Evolutionary conservation across 2,329 filamentous ascomycete genomes (phyloP), one percentile per base, ranked within the genome.

Genomic region (Cercospora janseana): DNA sequence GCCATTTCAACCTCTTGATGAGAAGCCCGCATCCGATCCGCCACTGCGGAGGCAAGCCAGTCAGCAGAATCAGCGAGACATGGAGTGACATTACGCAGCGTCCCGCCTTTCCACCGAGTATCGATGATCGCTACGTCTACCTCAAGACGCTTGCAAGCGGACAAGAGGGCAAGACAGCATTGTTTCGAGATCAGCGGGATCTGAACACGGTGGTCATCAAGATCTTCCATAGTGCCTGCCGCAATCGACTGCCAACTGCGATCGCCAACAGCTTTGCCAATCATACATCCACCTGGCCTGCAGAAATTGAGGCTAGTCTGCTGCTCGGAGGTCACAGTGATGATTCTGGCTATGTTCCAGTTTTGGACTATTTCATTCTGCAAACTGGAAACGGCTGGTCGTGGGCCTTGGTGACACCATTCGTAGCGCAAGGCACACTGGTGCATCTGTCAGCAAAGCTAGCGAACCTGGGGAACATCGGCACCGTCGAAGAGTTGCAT

Each of bases 401-500:
- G n/a, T 59, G 57, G 57, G 46, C 50, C 4, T 23, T 59, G 26
- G 52, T 57, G 16, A 54, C 52, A 7, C 52, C 55, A 3, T 55
- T 51, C 13, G 34, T 54, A n/a, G 21, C 31, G 6, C n/a, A 29
- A 9, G 57, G 55, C 7, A 59, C 46, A 7, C 42, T 59, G 2
- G n/a, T 40, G 3, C 32, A 47, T n/a, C 51, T 59, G 5, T 54
- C 52, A 10, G 35, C 42, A 4, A 26, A 43, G n/a, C 52, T 55
- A 29, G 15, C 21, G 8, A 27, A 16, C 9, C 15, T 15, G 1
- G 13, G n/a, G 16, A 26, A 2, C 16, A 23, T 24, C 9, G 24
- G 9, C 4, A 44, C 42, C 4, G n/a, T 45, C 20, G 23, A 48
- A 3, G 27, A 49, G n/a, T 31, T 69, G 2, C 68, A 71, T 34